phyloP scores from a whole-genome alignment of 805 yeast genomes.

The Schwanniomyces sp. region DNA sequence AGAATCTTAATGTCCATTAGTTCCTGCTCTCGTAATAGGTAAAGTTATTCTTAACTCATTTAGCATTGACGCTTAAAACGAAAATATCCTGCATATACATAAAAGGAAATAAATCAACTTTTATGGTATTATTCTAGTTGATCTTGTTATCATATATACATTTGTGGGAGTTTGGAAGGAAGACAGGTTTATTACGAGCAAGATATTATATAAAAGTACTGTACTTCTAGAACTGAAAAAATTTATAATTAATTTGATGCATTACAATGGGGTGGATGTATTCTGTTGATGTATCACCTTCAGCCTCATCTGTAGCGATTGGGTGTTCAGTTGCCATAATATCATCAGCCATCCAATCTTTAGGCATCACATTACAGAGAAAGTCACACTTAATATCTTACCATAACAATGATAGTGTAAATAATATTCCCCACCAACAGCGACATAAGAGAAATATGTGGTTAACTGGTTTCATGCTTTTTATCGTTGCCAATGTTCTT shows the following conservation, averaged over 20 bases:
- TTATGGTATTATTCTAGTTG: not conserved
- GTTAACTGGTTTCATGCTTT: constrained; percentile 72
- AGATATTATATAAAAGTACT: not conserved
- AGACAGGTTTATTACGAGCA: not conserved
- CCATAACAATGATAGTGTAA: constrained; percentile 17
- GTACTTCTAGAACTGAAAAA: not conserved
- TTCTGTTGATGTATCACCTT: not conserved
- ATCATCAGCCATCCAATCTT: constrained; percentile 76
- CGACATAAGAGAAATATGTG: constrained; percentile 57
- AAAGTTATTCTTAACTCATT: too few species aligned
- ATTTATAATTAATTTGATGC: not conserved
- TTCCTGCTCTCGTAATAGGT: not conserved
- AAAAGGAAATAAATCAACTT: not conserved
- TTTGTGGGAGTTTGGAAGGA: not conserved
- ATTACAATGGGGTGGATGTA: not conserved
- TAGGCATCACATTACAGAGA: constrained; percentile 81
- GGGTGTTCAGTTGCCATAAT: constrained; percentile 72
- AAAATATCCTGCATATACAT: not conserved
- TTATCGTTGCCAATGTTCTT: constrained; percentile 69
- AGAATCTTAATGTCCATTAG: constrained; percentile 8
- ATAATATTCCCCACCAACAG: constrained; percentile 33
- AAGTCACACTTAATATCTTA: constrained; percentile 63
- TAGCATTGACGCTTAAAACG: too few species aligned
- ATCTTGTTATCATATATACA: not conserved
- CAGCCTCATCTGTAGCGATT: constrained; percentile 34